These are phyloP conservation scores for Durusdinium trenchii DNA, from an alignment of 73 alveolate species.

Conservation along the genomic window DNA sequence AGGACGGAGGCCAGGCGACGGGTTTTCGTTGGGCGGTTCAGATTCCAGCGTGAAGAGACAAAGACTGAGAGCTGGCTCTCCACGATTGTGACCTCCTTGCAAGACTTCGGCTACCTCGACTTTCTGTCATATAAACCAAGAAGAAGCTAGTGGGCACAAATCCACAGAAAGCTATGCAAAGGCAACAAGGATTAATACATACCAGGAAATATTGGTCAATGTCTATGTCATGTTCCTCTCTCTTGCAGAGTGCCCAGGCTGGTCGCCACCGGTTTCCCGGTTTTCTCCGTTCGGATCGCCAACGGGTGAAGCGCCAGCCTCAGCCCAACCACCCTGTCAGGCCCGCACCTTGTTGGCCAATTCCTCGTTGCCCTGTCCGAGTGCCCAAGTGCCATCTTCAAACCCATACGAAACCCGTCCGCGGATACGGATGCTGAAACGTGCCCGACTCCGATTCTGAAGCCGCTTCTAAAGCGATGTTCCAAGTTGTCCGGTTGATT, in stretches of 20 bases:
- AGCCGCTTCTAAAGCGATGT: too few species aligned
- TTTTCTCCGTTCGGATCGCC: too few species aligned
- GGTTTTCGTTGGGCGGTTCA: too few species aligned
- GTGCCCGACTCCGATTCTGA: too few species aligned
- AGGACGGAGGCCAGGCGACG: neutral
- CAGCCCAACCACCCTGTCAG: neutral
- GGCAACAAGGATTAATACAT: neutral
- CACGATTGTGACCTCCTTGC: neutral
- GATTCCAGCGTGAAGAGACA: too few species aligned
- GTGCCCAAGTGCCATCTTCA: too few species aligned
- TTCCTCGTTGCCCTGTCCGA: conserved; percentile 33
- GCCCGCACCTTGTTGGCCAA: conserved; percentile 26
- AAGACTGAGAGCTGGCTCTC: neutral
- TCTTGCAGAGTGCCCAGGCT: neutral
- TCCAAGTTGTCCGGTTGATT: too few species aligned
- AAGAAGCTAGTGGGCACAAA: neutral
- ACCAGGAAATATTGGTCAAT: neutral
- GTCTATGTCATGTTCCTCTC: neutral
- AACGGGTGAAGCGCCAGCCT: neutral
- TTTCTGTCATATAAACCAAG: neutral
- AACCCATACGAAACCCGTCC: too few species aligned
- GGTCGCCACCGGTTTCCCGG: neutral
- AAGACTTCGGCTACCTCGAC: neutral
- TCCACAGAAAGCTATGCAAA: neutral
- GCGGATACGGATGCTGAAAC: too few species aligned